Base-by-base conservation (phyloP, 495 filamentous ascomycete genomes). In the Delitschia confertaspora region DNA sequence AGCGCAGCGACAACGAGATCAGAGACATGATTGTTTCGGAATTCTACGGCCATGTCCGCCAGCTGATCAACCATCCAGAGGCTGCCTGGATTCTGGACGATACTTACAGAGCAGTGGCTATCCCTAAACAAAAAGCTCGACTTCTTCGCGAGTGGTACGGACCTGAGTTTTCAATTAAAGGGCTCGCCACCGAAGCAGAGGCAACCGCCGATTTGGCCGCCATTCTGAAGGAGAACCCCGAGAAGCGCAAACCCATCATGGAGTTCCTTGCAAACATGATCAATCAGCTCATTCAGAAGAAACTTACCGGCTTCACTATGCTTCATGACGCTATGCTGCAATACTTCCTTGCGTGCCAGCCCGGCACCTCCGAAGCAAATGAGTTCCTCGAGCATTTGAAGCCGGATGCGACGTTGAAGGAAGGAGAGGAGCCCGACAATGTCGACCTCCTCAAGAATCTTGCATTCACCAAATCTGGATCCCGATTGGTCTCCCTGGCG, bases 281-380 rank as follows among this genome's bases (percentile, higher is more conserved):
- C 66, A 93, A 95, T 61, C 74, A 80, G 42, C 74, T 96, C 17
- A 71, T 95, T 39, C 87, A 95, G 67, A 99, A 99, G 73, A 88
- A 93, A 66, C 76, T 85, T 53, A 89, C 87, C 10, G 87, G 83
- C 5, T 99, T 96, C 64, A 93, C 87, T 1, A 88, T 96, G 70
- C 73, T 96, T 4, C 93, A 99, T 62, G 89, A 93, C 51, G 93
- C 91, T 16, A 93, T 96, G 89, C 75, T 95, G 34, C 88, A 99
- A 59, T 96, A 95, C 61, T 91, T 87, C 65, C 70, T 85, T 33
- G 88, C 82, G 58, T 74, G 78, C 33, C 81, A 79, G 36, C 69
- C 76, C 9, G 85, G 80, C 14, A 83, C 76, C 53, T 75, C 78
- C 29, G 89, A 95, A 60, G 71, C 80, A 27, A 83, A 73, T 27